A percentile compares a stretch with the other conserved stretches of the same genome.
phyloP scores from a whole-genome alignment of 1,284 basidiomycete genomes.

The Butyriboletus appendiculatus region DNA sequence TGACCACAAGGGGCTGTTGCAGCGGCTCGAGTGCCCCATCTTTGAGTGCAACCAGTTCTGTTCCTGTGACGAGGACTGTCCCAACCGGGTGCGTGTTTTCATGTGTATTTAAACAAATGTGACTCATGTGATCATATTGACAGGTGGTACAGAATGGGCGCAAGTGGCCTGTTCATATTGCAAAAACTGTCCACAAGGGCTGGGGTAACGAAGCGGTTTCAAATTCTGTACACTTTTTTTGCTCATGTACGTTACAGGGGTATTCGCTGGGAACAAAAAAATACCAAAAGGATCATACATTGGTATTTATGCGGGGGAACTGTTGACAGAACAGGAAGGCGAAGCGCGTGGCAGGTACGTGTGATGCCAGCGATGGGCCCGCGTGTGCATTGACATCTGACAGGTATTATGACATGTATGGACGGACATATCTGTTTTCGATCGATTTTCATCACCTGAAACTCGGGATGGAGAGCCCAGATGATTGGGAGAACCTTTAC shows the following conservation, averaged over 20 bases:
- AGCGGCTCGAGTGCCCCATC: constrained; percentile 59
- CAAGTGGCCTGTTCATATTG: constrained; percentile 58
- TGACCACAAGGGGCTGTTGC: constrained; percentile 56
- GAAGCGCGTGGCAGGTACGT: constrained; percentile 69
- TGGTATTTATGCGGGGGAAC: constrained; percentile 85
- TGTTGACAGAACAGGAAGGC: constrained; percentile 67
- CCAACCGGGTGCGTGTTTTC: constrained; percentile 62
- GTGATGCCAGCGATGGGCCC: not conserved
- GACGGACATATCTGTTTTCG: constrained; percentile 85
- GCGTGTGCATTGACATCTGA: not conserved
- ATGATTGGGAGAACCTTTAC: constrained; percentile 44
- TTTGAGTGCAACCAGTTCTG: constrained; percentile 89
- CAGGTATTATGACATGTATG: constrained; percentile 75
- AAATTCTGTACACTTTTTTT: not conserved
- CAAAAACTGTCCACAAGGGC: constrained; percentile 72
- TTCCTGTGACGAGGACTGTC: constrained; percentile 77
- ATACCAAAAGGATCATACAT: constrained; percentile 75
- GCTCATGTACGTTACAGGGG: constrained; percentile 45
- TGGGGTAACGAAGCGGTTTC: constrained; percentile 59
- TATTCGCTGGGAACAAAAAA: constrained; percentile 61
- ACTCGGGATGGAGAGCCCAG: constrained; percentile 37
- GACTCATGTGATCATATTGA: not conserved
- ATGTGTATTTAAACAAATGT: not conserved
- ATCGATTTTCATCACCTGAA: constrained; percentile 74
- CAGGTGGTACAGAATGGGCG: constrained; percentile 86